Conservation (phyloP, 192 early-diverging fungal species). For the Coemansia asiatica region DNA sequence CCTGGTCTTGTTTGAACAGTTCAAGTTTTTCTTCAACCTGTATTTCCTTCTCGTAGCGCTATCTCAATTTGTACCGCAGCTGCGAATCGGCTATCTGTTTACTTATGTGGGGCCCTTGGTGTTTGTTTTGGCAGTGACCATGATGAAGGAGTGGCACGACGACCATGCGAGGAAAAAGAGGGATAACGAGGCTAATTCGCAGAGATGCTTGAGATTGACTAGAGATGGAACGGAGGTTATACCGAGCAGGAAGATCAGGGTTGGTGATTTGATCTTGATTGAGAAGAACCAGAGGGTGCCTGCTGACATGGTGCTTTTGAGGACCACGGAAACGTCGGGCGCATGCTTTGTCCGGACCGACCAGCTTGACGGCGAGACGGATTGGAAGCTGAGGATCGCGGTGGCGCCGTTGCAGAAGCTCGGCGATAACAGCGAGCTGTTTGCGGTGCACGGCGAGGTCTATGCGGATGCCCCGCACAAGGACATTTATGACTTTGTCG, state of each 20-base stretch:
- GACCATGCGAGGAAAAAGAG: constrained; percentile 79
- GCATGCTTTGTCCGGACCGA: constrained; percentile 95
- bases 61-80: constrained; percentile 87
- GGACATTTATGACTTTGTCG: constrained; percentile 91
- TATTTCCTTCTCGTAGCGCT: constrained; percentile 92
- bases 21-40: constrained; percentile 94
- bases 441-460: constrained; percentile 66
- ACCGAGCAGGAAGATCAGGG: constrained; percentile 79
- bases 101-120: constrained; percentile 92
- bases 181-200: constrained; percentile 89
- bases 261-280: constrained; percentile 85
- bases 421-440: constrained; percentile 59
- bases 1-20: constrained; percentile 83
- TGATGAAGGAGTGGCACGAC: constrained; percentile 89
- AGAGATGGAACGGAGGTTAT: constrained; percentile 59
- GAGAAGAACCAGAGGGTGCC: constrained; percentile 89
- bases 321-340: constrained; percentile 79
- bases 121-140: constrained; percentile 88
- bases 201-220: constrained; percentile 70
- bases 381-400: constrained; percentile 93
- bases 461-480: constrained; percentile 92
- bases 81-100: constrained; percentile 79
- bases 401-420: constrained; percentile 80
- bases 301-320: constrained; percentile 84
- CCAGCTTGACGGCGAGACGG: constrained; percentile 96